Evolutionary conservation across 164 flowering plant species (phyloP).

Genomic region (Paratinospora sagittata): DNA sequence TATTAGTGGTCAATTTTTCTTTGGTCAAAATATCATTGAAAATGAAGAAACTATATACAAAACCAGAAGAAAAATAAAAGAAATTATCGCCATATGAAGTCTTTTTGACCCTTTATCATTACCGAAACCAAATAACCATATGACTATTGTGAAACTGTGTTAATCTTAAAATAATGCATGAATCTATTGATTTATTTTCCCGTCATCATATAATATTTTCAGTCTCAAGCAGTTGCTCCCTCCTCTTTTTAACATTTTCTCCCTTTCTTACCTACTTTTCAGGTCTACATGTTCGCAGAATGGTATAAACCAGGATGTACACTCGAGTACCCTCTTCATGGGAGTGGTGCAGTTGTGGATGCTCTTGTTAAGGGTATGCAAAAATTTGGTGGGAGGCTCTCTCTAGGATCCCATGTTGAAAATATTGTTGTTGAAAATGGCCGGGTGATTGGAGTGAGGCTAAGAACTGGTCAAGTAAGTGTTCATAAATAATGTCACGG

Average conservation of each 20-base stretch:
- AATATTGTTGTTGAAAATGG: slow-evolving; percentile 71
- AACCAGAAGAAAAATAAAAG: not conserved
- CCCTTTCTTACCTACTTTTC: slow-evolving; percentile 17
- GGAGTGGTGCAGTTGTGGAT: slow-evolving; percentile 75
- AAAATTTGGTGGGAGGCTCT: slow-evolving; percentile 79
- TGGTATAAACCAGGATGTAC: slow-evolving; percentile 93
- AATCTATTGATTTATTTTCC: too few species aligned
- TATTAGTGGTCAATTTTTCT: not conserved
- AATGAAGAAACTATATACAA: not conserved
- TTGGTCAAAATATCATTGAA: not conserved
- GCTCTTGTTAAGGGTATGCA: slow-evolving; percentile 84
- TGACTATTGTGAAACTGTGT: too few species aligned
- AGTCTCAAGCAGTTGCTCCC: not conserved
- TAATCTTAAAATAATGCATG: too few species aligned
- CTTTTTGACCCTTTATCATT: too few species aligned
- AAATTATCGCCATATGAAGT: too few species aligned
- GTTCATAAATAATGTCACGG: not conserved
- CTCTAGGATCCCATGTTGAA: slow-evolving; percentile 68
- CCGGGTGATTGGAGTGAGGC: slow-evolving; percentile 73
- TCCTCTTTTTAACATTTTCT: not conserved
- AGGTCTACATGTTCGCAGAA: slow-evolving; percentile 98
- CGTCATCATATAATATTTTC: too few species aligned
- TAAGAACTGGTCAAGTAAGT: slow-evolving; percentile 76
- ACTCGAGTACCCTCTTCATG: slow-evolving; percentile 87
- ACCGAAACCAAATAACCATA: too few species aligned